phyloP scores from a whole-genome alignment of 768 basidiomycete genomes.

The Collybia nuda region DNA sequence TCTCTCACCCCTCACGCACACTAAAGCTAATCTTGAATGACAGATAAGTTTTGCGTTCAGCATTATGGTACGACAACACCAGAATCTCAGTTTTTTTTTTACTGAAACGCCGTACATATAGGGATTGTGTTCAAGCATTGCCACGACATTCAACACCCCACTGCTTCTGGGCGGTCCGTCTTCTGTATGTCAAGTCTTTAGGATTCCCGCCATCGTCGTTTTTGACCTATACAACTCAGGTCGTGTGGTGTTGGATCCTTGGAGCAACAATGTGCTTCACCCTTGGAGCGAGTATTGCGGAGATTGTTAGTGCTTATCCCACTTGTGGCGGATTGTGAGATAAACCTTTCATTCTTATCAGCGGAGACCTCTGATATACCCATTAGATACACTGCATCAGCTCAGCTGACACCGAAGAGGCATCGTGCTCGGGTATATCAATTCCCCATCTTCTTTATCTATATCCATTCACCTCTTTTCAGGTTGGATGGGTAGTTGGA shows the following conservation, averaged over 20 bases:
- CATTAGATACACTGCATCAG: conserved; percentile 76
- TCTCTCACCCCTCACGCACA: background rate
- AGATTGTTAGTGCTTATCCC: conserved; percentile 75
- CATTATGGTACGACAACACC: conserved; percentile 52
- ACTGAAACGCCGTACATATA: conserved; percentile 11
- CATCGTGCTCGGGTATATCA: conserved; percentile 59
- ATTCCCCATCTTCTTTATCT: background rate
- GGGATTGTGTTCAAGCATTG: conserved; percentile 75
- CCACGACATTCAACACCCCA: conserved; percentile 79
- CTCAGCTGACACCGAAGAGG: conserved; percentile 63
- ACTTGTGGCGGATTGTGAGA: conserved; percentile 72
- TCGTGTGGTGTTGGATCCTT: conserved; percentile 75
- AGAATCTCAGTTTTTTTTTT: background rate
- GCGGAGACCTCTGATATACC: background rate
- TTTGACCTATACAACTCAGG: conserved; percentile 26
- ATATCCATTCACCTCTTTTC: background rate
- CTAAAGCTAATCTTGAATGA: background rate
- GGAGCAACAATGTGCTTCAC: conserved; percentile 75
- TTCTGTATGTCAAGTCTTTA: conserved; percentile 41
- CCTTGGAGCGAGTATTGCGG: conserved; percentile 70
- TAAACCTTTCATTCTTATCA: background rate
- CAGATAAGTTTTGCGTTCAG: conserved; percentile 78
- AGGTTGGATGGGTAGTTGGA: conserved; percentile 79
- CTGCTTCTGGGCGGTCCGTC: conserved; percentile 68
- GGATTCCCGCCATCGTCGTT: background rate